A percentile compares a stretch with the other conserved stretches of the same genome.
Evolutionary conservation across 2,329 filamentous ascomycete species (phyloP).

Genomic region (Sclerotinia subarctica): DNA sequence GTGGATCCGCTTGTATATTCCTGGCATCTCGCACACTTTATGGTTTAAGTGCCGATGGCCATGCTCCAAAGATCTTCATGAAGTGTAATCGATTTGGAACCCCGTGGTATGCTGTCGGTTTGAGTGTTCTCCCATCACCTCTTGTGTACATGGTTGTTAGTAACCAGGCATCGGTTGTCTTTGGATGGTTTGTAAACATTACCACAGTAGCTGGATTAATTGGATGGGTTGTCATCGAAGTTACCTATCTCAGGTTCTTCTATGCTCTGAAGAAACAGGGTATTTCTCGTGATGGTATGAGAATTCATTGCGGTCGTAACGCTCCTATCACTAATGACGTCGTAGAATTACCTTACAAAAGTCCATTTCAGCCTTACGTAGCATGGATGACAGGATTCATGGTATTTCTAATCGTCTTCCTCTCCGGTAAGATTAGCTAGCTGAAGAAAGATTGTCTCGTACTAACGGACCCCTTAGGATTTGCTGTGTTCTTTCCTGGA

Average conservation of each 20-base stretch:
- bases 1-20: conserved; percentile 20
- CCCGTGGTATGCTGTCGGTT: conserved; percentile 54
- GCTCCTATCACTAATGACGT: background rate
- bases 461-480: conserved; percentile 7
- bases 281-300: conserved; percentile 44
- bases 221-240: conserved; percentile 58
- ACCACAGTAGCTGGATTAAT: conserved; percentile 62
- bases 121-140: conserved; percentile 58
- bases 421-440: conserved; percentile 39
- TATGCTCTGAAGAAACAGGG: conserved; percentile 55
- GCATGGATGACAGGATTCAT: conserved; percentile 58
- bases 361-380: conserved; percentile 55
- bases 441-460: background rate
- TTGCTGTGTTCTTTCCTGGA: background rate
- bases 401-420: conserved; percentile 52
- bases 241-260: conserved; percentile 58
- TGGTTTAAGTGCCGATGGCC: conserved; percentile 54
- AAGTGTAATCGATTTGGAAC: conserved; percentile 55
- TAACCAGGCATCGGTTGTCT: conserved; percentile 57
- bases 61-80: conserved; percentile 54
- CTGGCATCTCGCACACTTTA: conserved; percentile 49
- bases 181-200: conserved; percentile 64
- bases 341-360: conserved; percentile 51
- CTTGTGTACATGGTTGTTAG: conserved; percentile 66
- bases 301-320: background rate